phyloP scores from a whole-genome alignment of 495 filamentous ascomycete species.

The Tetracladium marchalianum region DNA sequence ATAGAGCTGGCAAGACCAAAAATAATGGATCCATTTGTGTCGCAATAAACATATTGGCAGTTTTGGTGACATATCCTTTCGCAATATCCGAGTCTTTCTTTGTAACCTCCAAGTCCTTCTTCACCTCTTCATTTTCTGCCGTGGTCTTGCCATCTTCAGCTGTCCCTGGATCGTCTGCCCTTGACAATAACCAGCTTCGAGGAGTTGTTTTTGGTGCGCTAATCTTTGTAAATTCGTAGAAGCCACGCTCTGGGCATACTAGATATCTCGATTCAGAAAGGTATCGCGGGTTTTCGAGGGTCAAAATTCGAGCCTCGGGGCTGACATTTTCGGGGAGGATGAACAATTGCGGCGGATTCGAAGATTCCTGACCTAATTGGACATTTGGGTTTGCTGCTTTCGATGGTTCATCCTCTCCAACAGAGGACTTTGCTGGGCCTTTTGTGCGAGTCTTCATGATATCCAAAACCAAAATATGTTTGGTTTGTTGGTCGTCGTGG shows the following conservation, averaged over 20 bases:
- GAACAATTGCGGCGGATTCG: constrained; percentile 57
- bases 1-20: constrained; percentile 62
- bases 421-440: constrained; percentile 12
- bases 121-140: constrained; percentile 6
- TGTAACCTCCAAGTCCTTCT: constrained; percentile 5
- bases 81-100: constrained; percentile 9
- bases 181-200: constrained; percentile 58
- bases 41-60: constrained; percentile 65
- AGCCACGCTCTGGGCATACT: constrained; percentile 66
- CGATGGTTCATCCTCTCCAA: constrained; percentile 2
- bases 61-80: constrained; percentile 33
- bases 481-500: not conserved
- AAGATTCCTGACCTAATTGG: constrained; percentile 19
- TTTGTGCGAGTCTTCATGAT: constrained; percentile 19
- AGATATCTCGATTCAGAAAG: constrained; percentile 58
- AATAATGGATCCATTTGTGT: constrained; percentile 82
- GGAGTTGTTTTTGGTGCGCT: constrained; percentile 48
- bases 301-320: constrained; percentile 57
- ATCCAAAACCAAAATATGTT: not conserved
- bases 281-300: constrained; percentile 70
- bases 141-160: not conserved
- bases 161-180: not conserved
- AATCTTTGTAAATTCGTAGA: constrained; percentile 82
- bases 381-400: constrained; percentile 10
- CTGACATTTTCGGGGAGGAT: constrained; percentile 64